Evolutionary conservation across 805 yeast genomes (phyloP).

Genomic region (Starmerella lactis-condensi): DNA sequence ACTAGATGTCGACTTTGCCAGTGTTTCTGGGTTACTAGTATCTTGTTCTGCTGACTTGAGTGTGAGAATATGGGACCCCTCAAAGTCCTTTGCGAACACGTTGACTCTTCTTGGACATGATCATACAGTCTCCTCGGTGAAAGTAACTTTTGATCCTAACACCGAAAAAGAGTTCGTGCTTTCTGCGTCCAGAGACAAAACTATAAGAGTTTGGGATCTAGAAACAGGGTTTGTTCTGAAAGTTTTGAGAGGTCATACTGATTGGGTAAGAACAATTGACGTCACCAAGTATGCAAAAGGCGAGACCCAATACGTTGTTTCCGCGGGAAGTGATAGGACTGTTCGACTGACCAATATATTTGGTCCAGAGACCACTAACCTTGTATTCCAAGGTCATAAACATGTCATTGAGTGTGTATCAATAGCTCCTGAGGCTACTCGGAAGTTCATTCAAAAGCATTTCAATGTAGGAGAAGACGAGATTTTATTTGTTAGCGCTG

Average conservation of each 20-base stretch:
- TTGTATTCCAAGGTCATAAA: constrained; percentile 50
- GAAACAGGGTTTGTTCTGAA: constrained; percentile 45
- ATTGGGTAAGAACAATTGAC: constrained; percentile 67
- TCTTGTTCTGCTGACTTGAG: constrained; percentile 34
- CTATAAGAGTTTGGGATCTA: constrained; percentile 64
- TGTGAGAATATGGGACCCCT: constrained; percentile 56
- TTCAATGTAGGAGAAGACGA: constrained; percentile 23
- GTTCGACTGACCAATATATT: constrained; percentile 7
- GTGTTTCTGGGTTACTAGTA: constrained; percentile 25
- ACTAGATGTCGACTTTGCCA: constrained; percentile 40
- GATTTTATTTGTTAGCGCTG: constrained; percentile 42
- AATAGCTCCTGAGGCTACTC: constrained; percentile 41
- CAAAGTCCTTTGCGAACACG: constrained; percentile 31
- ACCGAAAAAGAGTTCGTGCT: constrained; percentile 32
- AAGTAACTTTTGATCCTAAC: constrained; percentile 22
- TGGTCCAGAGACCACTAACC: constrained; percentile 5
- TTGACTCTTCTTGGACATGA: constrained; percentile 70
- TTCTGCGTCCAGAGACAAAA: constrained; percentile 76
- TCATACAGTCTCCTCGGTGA: constrained; percentile 55
- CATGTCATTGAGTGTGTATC: constrained; percentile 65
- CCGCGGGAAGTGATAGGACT: constrained; percentile 13
- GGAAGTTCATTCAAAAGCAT: constrained; percentile 31
- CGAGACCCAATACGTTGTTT: constrained; percentile 6
- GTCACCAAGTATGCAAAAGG: constrained; percentile 1
- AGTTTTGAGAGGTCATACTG: constrained; percentile 62